Evolutionary conservation across 495 filamentous ascomycete genomes (phyloP).

Genomic region (Penicillium robsamsonii): DNA sequence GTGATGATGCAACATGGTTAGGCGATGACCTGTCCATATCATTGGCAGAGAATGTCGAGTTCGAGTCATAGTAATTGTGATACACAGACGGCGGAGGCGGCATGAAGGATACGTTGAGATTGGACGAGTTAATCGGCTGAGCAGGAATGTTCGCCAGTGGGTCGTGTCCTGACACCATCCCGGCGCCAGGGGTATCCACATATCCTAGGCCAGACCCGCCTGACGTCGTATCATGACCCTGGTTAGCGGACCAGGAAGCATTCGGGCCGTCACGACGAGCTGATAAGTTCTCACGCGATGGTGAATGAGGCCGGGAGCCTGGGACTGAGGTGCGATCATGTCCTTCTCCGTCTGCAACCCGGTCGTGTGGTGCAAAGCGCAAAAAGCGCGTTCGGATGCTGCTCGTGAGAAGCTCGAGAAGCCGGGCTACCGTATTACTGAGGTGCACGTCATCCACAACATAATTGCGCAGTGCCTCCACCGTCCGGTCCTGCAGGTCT

Average conservation of each 20-base stretch:
- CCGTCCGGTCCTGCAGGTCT: slow-evolving; percentile 73
- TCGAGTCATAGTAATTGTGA: slow-evolving; percentile 48
- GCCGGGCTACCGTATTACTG: slow-evolving; percentile 89
- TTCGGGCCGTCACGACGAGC: slow-evolving; percentile 34
- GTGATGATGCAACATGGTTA: slow-evolving; percentile 31
- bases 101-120: slow-evolving; percentile 50
- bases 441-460: slow-evolving; percentile 96
- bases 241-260: slow-evolving; percentile 32
- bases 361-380: slow-evolving; percentile 48
- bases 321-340: slow-evolving; percentile 41
- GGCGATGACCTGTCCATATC: slow-evolving; percentile 32
- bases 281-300: slow-evolving; percentile 32
- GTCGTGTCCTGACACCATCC: slow-evolving; percentile 39
- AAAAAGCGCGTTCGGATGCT: slow-evolving; percentile 74
- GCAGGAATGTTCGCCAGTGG: slow-evolving; percentile 47
- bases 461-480: slow-evolving; percentile 75
- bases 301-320: slow-evolving; percentile 37
- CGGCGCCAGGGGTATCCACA: slow-evolving; percentile 30
- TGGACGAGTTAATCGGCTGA: slow-evolving; percentile 49
- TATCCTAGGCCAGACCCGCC: slow-evolving; percentile 31
- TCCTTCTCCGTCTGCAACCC: slow-evolving; percentile 39
- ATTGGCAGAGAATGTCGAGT: slow-evolving; percentile 31
- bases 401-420: slow-evolving; percentile 76
- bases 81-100: slow-evolving; percentile 48
- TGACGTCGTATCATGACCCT: slow-evolving; percentile 24